These are phyloP conservation scores for Phalaenopsis hybrid DNA, from an alignment of 116 monocot species.

Conservation along the genomic window DNA sequence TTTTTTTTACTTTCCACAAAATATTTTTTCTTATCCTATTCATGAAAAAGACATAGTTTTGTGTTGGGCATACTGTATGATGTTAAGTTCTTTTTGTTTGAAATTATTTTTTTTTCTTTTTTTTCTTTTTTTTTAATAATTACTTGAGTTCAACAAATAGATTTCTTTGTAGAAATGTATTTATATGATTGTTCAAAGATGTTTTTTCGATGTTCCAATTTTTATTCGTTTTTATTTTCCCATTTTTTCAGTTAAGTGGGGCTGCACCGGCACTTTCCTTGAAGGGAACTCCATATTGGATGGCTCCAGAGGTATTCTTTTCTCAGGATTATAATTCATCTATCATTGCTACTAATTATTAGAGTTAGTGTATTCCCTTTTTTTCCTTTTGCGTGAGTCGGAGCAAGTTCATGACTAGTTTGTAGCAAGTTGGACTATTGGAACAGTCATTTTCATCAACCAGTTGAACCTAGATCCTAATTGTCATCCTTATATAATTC, in stretches of 20 bases:
- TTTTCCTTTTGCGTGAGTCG: not conserved
- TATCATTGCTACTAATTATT: conserved; percentile 4
- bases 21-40: not conserved
- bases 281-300: conserved; percentile 91
- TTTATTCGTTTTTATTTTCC: not conserved
- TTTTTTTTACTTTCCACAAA: not conserved
- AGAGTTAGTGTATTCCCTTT: not conserved
- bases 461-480: not conserved
- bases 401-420: not conserved
- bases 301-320: conserved; percentile 83
- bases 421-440: not conserved
- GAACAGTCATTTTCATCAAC: not conserved
- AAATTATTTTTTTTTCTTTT: not conserved
- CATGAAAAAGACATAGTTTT: not conserved
- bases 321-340: not conserved
- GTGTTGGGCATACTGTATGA: not conserved
- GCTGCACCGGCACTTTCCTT: conserved; percentile 56
- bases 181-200: not conserved
- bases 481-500: not conserved
- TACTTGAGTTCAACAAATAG: not conserved
- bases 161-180: not conserved
- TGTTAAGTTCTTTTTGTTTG: not conserved
- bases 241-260: conserved; percentile 49
- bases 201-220: no score
- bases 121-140: not conserved